A percentile compares a stretch with the other conserved stretches of the same genome.
Conservation (phyloP, 768 basidiomycete genomes). For the Boletus rex-veris region DNA sequence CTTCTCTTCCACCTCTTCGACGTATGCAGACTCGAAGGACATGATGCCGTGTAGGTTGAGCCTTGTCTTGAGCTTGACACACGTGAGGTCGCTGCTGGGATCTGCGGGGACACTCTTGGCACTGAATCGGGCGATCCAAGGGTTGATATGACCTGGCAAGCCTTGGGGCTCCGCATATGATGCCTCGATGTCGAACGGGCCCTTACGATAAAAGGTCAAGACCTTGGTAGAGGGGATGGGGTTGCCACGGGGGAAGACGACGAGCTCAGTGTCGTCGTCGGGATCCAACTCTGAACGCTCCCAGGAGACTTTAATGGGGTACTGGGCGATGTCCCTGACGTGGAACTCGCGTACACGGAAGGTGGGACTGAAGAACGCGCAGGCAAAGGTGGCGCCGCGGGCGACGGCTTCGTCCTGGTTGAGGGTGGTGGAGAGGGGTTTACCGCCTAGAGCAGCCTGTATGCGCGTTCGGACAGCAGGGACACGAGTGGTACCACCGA, state of each 20-base stretch:
- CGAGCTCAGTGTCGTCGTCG: slow-evolving; percentile 87
- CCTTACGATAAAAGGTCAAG: slow-evolving; percentile 90
- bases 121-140: slow-evolving; percentile 79
- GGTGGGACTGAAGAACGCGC: slow-evolving; percentile 94
- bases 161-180: slow-evolving; percentile 67
- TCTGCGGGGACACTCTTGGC: slow-evolving; percentile 76
- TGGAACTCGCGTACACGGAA: slow-evolving; percentile 98
- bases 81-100: slow-evolving; percentile 67
- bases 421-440: slow-evolving; percentile 84
- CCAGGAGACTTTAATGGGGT: slow-evolving; percentile 92
- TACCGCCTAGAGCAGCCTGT: slow-evolving; percentile 76
- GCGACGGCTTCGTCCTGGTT: slow-evolving; percentile 98
- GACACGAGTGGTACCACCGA: slow-evolving; percentile 91
- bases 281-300: slow-evolving; percentile 66
- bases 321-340: slow-evolving; percentile 79
- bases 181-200: slow-evolving; percentile 85
- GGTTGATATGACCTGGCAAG: slow-evolving; percentile 79
- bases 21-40: slow-evolving; percentile 83
- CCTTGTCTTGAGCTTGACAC: slow-evolving; percentile 88
- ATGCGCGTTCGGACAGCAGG: slow-evolving; percentile 90
- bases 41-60: slow-evolving; percentile 83
- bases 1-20: slow-evolving; percentile 77
- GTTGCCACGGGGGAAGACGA: slow-evolving; percentile 87
- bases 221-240: slow-evolving; percentile 90
- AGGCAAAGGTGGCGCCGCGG: slow-evolving; percentile 94